Base-by-base conservation (phyloP, 257 asterid genomes). In the Jacaranda mimosifolia region DNA sequence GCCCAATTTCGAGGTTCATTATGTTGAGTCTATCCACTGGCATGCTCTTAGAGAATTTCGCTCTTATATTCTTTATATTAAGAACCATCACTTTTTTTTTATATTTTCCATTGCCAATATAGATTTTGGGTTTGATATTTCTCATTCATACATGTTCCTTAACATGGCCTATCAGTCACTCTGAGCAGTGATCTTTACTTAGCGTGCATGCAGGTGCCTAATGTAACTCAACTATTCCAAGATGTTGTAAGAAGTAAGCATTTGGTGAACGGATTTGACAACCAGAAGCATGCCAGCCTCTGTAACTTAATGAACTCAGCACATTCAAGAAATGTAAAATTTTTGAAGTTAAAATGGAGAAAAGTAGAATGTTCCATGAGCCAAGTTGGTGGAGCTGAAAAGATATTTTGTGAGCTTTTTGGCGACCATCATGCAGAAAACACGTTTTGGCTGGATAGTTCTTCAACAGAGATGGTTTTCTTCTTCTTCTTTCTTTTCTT, bases 381-480 rank as follows among this genome's bases (percentile, higher is more conserved):
- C 81, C 88, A 85, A 88, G 86, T 87, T 80, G 99, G 99, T 80
- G 99, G 99, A 68, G 89, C 97, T 3, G 88, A 56, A 83, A 89
- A 82, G 70, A 75, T 96, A 58, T 93, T 93, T 78, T 85, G 84
- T 63, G 86, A 82, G 73, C 80, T 96, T 59, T 96, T 89, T 81
- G 98, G 97, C 57, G 86, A 85, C 65, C 52, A 79, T 74, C 65
- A 81, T 53, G 94, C 94, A 36, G 89, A 71, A 63, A 86, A 93
- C 86, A 88, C 97, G 14, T 96, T 93, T 83, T 96, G 99, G 99
- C 86, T 96, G 81, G 99, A 96, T 77, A 96, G 98, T 86, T 92
- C 98, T 82, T 91, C 98, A 11, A 87, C 82, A 21, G 98, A 96
- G 82, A 93, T 87, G 99, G 99, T 96, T 76, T 62, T 68, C 74